Percentiles rank a stretch among this genome's conserved stretches.
Conservation (phyloP, 352 stramenopile genomes). For the Aphanomyces cochlioides region DNA sequence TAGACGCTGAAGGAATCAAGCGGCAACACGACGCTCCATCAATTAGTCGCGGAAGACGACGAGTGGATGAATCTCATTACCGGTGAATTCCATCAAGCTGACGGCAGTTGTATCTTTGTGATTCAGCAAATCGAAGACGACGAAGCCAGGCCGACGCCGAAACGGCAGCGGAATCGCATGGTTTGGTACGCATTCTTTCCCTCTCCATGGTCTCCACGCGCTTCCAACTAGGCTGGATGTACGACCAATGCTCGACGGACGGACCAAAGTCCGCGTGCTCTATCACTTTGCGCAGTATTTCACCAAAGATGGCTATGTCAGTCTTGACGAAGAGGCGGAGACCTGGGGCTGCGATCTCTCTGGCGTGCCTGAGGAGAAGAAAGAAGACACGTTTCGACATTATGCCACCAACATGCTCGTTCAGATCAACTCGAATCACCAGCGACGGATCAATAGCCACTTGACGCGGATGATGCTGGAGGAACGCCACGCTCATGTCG, state of each 20-base stretch:
- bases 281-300: slow-evolving; percentile 26
- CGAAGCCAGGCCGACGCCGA: not conserved
- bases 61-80: slow-evolving; percentile 26
- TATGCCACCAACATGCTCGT: not conserved
- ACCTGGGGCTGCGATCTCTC: slow-evolving; percentile 25
- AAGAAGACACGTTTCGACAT: not conserved
- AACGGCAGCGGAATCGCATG: slow-evolving; percentile 26
- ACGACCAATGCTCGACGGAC: not conserved
- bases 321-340: slow-evolving; percentile 16
- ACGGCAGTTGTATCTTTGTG: slow-evolving; percentile 16
- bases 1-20: slow-evolving; percentile 15
- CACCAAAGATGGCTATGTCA: slow-evolving; percentile 5
- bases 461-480: not conserved
- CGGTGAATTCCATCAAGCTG: slow-evolving; percentile 10
- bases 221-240: not conserved
- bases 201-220: not conserved
- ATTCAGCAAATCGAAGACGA: slow-evolving; percentile 25
- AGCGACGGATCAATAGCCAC: not conserved
- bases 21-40: slow-evolving; percentile 18
- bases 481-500: no score
- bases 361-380: slow-evolving; percentile 2
- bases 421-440: slow-evolving; percentile 6
- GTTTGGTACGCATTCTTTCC: slow-evolving; percentile 20
- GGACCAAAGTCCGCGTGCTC: slow-evolving; percentile 18
- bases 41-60: not conserved